Conservation (phyloP, 1,284 basidiomycete species). For the Trametes polyzona region DNA sequence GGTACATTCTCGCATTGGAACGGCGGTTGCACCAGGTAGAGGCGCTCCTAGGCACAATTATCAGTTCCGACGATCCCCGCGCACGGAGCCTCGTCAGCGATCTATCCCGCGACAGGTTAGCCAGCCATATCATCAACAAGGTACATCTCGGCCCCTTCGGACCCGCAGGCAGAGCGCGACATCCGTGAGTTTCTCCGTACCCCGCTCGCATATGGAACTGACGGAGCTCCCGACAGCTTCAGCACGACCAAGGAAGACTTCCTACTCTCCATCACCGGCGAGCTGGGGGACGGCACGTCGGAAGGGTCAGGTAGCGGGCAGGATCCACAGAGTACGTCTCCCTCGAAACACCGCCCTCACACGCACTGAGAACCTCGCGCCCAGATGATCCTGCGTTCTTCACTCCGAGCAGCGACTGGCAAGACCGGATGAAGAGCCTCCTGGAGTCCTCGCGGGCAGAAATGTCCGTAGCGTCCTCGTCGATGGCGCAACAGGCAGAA, state of each 20-base stretch:
- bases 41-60: constrained; percentile 36
- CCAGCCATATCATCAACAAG: constrained; percentile 35
- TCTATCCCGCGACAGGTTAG: constrained; percentile 34
- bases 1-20: constrained; percentile 37
- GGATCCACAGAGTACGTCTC: constrained; percentile 10
- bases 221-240: constrained; percentile 22
- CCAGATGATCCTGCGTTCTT: constrained; percentile 28
- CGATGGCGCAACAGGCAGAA: neutral
- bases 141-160: constrained; percentile 37
- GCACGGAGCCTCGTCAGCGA: constrained; percentile 33
- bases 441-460: neutral
- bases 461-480: neutral
- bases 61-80: constrained; percentile 34
- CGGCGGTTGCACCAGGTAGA: constrained; percentile 38
- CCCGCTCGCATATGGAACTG: neutral
- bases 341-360: neutral
- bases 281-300: constrained; percentile 24
- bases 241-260: constrained; percentile 36
- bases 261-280: constrained; percentile 31
- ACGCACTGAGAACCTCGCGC: neutral
- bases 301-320: constrained; percentile 15
- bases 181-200: constrained; percentile 25
- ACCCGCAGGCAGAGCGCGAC: constrained; percentile 28
- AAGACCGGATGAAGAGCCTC: constrained; percentile 25
- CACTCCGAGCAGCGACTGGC: constrained; percentile 33